Conservation (phyloP, 2,329 filamentous ascomycete genomes). For the Fusarium sp. region DNA sequence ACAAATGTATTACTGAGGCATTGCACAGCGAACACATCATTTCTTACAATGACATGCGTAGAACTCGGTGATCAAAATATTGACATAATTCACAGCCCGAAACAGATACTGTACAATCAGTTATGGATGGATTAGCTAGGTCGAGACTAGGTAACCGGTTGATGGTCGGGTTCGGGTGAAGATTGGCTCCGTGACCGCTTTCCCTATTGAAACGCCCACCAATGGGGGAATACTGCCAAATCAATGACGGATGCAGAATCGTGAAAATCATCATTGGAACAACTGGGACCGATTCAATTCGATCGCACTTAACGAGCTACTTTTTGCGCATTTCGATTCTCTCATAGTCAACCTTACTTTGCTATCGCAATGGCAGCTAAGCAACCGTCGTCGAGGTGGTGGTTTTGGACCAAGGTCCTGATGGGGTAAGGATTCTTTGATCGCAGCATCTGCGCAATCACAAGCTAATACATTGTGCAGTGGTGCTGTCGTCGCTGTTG, state of each 20-base stretch:
- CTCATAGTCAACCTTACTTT: neutral
- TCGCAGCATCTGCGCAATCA: constrained; percentile 25
- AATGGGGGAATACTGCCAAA: constrained; percentile 45
- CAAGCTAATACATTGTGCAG: constrained; percentile 59
- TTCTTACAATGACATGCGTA: neutral
- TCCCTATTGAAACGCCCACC: constrained; percentile 21
- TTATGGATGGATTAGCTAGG: neutral
- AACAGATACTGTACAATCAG: neutral
- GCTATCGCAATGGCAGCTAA: constrained; percentile 52
- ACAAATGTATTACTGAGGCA: neutral
- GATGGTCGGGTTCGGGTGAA: constrained; percentile 27
- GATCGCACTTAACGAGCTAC: constrained; percentile 1
- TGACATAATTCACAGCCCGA: no score
- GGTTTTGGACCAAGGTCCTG: constrained; percentile 76
- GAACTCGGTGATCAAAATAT: neutral
- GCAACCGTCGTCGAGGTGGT: constrained; percentile 64
- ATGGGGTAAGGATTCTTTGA: constrained; percentile 66
- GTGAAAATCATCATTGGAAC: constrained; percentile 48
- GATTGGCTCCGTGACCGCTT: constrained; percentile 43
- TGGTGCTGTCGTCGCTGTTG: constrained; percentile 77
- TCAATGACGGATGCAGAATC: constrained; percentile 50
- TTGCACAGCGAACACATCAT: neutral
- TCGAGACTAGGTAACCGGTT: neutral
- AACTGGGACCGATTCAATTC: constrained; percentile 11
- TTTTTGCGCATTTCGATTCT: neutral